phyloP scores from a whole-genome alignment of 73 alveolate genomes.

The Breviolum minutum region DNA sequence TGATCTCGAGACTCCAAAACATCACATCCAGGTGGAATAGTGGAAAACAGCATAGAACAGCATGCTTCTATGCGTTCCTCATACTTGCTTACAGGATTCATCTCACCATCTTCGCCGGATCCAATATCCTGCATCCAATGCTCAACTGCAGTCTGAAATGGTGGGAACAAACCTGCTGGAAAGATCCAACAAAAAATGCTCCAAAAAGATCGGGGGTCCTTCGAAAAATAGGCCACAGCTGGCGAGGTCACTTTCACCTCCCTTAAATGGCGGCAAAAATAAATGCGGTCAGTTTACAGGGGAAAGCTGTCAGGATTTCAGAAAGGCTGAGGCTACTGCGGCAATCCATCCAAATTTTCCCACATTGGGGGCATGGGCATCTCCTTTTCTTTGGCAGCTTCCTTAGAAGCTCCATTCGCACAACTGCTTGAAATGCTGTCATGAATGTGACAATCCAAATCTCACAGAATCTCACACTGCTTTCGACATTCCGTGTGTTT shows the following conservation, averaged over 20 bases:
- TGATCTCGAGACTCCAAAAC: too few species aligned
- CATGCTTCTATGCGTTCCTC: not conserved
- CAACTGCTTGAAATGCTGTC: too few species aligned
- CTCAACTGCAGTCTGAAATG: not conserved
- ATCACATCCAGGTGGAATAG: too few species aligned
- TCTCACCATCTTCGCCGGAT: slow-evolving; percentile 85
- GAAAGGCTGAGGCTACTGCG: slow-evolving; percentile 19
- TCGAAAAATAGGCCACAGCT: slow-evolving; percentile 81
- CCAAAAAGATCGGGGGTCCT: not conserved
- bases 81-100: slow-evolving; percentile 22
- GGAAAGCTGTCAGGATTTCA: not conserved
- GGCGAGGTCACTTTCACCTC: slow-evolving; percentile 94
- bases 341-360: slow-evolving; percentile 86
- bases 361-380: slow-evolving; percentile 79
- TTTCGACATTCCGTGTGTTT: not conserved
- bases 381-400: slow-evolving; percentile 51
- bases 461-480: not conserved
- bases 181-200: too few species aligned
- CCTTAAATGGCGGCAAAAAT: not conserved
- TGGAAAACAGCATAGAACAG: too few species aligned
- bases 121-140: slow-evolving; percentile 36
- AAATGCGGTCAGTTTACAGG: not conserved
- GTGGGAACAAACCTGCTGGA: too few species aligned
- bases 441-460: too few species aligned
- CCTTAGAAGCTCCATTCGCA: not conserved